Evolutionary conservation across 306 rosid species (phyloP).

Genomic region (Carpinus fangiana): DNA sequence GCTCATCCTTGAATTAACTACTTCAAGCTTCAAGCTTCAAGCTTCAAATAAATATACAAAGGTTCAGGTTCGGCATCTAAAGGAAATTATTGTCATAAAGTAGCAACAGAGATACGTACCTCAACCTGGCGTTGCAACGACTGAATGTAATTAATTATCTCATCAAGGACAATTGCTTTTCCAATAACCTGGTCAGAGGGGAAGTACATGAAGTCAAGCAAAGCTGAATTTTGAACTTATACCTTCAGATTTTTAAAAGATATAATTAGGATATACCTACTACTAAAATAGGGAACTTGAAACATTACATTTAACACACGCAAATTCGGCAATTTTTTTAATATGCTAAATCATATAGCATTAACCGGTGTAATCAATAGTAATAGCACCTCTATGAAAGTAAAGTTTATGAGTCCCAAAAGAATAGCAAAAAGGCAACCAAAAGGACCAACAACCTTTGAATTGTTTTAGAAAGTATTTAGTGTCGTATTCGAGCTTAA

Average conservation of each 20-base stretch:
- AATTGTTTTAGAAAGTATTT: no score
- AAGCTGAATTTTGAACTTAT: neutral
- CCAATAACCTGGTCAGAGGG: constrained; percentile 67
- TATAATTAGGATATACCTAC: neutral
- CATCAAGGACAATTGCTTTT: constrained; percentile 87
- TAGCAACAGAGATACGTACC: constrained; percentile 41
- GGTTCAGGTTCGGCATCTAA: constrained; percentile 19
- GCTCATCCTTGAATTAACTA: constrained; percentile 74
- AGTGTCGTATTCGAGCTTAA: no score
- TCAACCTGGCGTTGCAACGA: constrained; percentile 90
- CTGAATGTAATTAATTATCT: constrained; percentile 90
- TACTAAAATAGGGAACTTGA: neutral
- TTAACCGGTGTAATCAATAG: neutral
- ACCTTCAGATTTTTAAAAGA: neutral
- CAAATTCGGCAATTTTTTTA: neutral
- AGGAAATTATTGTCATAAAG: neutral
- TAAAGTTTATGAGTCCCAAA: no score
- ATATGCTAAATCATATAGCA: neutral
- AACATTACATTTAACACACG: constrained; percentile 2
- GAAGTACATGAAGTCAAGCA: neutral
- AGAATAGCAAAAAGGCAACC: no score
- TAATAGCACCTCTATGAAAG: neutral
- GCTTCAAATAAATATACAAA: constrained; percentile 40
- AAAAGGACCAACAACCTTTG: no score
- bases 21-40: constrained; percentile 93